Percentiles rank a stretch among this genome's conserved stretches.
Evolutionary conservation across 2,329 filamentous ascomycete genomes (phyloP).

Genomic region (Penicillium hesseltinei): DNA sequence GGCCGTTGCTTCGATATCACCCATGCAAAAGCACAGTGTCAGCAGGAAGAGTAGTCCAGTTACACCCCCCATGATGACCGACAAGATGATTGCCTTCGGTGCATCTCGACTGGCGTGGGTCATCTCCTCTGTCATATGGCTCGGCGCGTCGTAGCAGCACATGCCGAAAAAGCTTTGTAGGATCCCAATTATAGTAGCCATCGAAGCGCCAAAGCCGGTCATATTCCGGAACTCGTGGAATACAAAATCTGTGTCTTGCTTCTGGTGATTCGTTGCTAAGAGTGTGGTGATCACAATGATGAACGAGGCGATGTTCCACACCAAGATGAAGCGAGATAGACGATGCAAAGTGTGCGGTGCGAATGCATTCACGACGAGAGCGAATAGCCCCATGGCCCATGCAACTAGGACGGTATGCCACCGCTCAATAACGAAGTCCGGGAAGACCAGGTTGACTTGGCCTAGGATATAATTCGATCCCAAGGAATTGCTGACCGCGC

Average conservation of each 20-base stretch:
- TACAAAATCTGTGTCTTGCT: constrained; percentile 54
- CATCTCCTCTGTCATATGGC: constrained; percentile 57
- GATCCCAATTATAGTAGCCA: constrained; percentile 53
- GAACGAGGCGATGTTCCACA: constrained; percentile 56
- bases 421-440: constrained; percentile 51
- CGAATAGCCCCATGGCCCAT: constrained; percentile 48
- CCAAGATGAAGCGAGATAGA: constrained; percentile 49
- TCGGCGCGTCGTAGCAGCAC: constrained; percentile 50
- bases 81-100: constrained; percentile 38
- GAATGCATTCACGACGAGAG: constrained; percentile 49
- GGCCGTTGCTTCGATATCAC: constrained; percentile 49
- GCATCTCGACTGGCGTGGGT: constrained; percentile 18
- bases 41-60: constrained; percentile 52
- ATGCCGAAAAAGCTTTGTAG: constrained; percentile 55
- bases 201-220: constrained; percentile 51
- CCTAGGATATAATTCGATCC: constrained; percentile 56
- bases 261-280: constrained; percentile 53
- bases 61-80: constrained; percentile 46
- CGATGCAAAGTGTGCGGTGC: constrained; percentile 51
- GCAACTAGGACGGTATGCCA: constrained; percentile 57
- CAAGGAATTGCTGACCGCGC: constrained; percentile 54
- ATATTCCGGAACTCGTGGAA: constrained; percentile 56
- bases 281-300: constrained; percentile 53
- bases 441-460: constrained; percentile 52
- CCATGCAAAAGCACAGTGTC: constrained; percentile 53